Evolutionary conservation across 2,329 filamentous ascomycete genomes (phyloP).

Genomic region (Exophiala xenobiotica): DNA sequence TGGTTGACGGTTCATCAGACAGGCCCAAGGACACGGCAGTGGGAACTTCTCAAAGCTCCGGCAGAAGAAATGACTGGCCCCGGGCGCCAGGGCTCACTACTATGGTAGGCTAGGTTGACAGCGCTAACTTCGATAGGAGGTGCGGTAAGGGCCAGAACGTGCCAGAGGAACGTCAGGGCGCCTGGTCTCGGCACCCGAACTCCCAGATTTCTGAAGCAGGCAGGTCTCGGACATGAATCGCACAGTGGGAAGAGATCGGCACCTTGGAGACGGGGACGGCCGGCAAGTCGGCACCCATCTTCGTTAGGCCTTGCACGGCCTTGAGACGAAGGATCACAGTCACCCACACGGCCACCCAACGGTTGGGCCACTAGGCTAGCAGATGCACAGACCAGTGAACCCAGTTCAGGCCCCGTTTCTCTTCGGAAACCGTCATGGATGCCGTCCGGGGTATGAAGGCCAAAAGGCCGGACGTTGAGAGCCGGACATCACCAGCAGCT

Average conservation of each 20-base stretch:
- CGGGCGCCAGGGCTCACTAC: neutral
- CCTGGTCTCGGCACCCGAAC: constrained; percentile 1
- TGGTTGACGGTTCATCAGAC: constrained; percentile 21
- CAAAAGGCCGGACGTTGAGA: too few species aligned
- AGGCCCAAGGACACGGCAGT: constrained; percentile 23
- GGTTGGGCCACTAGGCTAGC: too few species aligned
- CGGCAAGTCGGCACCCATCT: neutral
- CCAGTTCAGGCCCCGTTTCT: too few species aligned
- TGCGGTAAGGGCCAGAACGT: neutral
- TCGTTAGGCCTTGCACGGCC: too few species aligned
- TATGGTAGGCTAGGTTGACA: too few species aligned
- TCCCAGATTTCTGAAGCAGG: neutral
- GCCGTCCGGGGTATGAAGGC: too few species aligned
- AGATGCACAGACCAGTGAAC: too few species aligned
- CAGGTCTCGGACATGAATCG: constrained; percentile 3
- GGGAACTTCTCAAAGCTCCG: constrained; percentile 6
- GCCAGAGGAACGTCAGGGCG: too few species aligned
- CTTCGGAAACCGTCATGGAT: too few species aligned
- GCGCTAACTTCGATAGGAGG: constrained; percentile 4
- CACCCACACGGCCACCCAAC: too few species aligned
- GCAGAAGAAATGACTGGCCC: neutral
- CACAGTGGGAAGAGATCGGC: neutral
- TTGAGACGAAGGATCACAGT: neutral
- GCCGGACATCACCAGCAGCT: too few species aligned
- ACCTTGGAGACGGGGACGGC: neutral